phyloP scores from a whole-genome alignment of 2,329 filamentous ascomycete genomes.

The Aspergillus sp. region DNA sequence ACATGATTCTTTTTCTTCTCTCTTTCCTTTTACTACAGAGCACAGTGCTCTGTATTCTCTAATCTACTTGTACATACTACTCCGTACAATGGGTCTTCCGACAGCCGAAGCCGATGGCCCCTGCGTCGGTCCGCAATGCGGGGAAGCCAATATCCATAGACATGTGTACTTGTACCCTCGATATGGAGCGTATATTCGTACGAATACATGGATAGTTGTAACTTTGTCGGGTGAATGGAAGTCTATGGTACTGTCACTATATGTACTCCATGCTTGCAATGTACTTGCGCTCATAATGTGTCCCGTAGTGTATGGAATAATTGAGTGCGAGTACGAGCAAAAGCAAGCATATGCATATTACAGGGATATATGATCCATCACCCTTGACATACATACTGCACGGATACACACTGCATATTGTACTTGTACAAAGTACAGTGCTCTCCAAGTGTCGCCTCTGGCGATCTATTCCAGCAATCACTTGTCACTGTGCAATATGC shows the following conservation, averaged over 20 bases:
- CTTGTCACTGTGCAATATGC: conserved; percentile 12
- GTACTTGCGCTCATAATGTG: no score
- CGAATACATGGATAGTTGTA: no score
- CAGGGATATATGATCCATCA: no score
- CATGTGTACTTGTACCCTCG: not conserved
- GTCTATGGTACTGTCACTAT: no score
- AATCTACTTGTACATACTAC: not conserved
- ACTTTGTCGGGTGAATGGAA: no score
- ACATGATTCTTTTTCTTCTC: not conserved
- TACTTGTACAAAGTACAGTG: no score
- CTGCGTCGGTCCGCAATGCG: not conserved
- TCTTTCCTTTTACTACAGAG: not conserved
- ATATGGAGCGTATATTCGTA: not conserved
- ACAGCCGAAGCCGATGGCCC: not conserved
- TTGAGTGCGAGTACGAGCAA: no score
- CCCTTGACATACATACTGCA: no score
- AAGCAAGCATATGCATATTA: no score
- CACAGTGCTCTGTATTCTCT: not conserved
- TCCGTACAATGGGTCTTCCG: no score
- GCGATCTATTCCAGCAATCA: not conserved
- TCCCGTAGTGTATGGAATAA: no score
- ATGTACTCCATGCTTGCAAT: no score
- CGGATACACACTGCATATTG: not conserved
- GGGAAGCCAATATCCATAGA: not conserved
- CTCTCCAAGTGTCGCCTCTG: not conserved